Percentiles rank a stretch among this genome's conserved stretches.
Conservation (phyloP, 1,284 basidiomycete species). For the Heliocybe sulcata region DNA sequence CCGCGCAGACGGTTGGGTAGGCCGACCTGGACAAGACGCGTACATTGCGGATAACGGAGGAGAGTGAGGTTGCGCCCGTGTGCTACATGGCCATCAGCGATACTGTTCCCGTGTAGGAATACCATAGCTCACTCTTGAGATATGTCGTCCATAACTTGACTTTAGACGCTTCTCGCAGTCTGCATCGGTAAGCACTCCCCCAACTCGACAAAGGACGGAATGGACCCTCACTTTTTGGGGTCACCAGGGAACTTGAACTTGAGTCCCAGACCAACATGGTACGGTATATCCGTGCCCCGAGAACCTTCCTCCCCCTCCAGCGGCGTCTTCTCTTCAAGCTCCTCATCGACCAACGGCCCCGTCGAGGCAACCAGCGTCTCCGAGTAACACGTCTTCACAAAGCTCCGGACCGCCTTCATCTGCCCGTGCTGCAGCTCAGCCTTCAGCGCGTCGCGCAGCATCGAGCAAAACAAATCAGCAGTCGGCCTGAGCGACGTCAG, state of each 20-base stretch:
- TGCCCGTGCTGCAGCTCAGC: constrained; percentile 78
- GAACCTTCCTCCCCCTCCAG: neutral
- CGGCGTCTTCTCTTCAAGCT: constrained; percentile 41
- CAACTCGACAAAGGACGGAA: neutral
- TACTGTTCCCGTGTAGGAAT: neutral
- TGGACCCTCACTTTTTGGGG: constrained; percentile 72
- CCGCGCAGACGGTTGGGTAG: constrained; percentile 92
- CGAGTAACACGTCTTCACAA: constrained; percentile 91
- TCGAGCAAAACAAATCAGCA: constrained; percentile 90
- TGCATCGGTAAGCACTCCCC: constrained; percentile 20
- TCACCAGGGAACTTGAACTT: constrained; percentile 92
- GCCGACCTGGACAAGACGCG: constrained; percentile 94
- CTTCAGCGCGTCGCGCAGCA: constrained; percentile 88
- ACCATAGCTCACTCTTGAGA: constrained; percentile 53
- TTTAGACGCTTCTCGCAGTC: constrained; percentile 93
- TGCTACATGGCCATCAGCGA: constrained; percentile 27
- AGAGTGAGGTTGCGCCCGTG: constrained; percentile 89
- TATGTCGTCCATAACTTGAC: constrained; percentile 96
- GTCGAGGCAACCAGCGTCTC: constrained; percentile 73
- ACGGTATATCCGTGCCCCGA: constrained; percentile 52
- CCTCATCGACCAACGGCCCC: constrained; percentile 49
- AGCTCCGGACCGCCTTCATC: constrained; percentile 92
- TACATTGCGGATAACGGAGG: constrained; percentile 95
- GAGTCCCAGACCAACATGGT: constrained; percentile 82
- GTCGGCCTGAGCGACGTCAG: constrained; percentile 93